phyloP scores from a whole-genome alignment of 768 basidiomycete species.

The Porphyrellus cyaneotinctus region DNA sequence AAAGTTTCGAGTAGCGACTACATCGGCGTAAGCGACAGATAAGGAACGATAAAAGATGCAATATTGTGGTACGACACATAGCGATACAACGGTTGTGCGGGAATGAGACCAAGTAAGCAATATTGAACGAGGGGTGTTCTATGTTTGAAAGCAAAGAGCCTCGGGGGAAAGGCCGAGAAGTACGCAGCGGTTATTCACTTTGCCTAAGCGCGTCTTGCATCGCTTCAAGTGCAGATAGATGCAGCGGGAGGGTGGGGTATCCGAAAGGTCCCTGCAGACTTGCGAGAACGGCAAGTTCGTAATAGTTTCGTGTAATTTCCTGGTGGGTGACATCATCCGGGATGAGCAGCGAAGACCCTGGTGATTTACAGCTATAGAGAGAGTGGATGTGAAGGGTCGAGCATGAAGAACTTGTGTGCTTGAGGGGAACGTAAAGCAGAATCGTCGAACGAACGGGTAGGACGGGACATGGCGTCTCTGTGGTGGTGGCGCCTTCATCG shows the following conservation, averaged over 20 bases:
- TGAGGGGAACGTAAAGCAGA: conserved; percentile 52
- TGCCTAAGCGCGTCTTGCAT: conserved; percentile 39
- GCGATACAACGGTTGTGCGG: conserved; percentile 28
- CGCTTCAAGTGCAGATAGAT: conserved; percentile 54
- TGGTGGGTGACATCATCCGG: conserved; percentile 33
- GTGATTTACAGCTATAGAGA: conserved; percentile 46
- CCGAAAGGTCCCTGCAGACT: conserved; percentile 39
- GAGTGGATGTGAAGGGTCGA: conserved; percentile 59
- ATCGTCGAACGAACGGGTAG: conserved; percentile 56
- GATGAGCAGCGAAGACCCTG: conserved; percentile 35
- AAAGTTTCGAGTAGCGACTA: conserved; percentile 14
- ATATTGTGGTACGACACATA: conserved; percentile 19
- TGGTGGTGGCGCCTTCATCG: conserved; percentile 17
- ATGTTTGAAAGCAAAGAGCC: conserved; percentile 2
- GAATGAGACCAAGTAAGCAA: conserved; percentile 9
- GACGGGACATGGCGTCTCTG: conserved; percentile 37
- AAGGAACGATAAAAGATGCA: conserved; percentile 25
- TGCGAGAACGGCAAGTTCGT: conserved; percentile 65
- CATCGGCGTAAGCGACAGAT: conserved; percentile 13
- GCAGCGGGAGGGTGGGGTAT: conserved; percentile 46
- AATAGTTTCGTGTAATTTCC: conserved; percentile 66
- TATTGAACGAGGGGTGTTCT: conserved; percentile 6
- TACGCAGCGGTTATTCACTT: conserved; percentile 11
- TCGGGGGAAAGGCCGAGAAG: not conserved
- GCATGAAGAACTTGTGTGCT: conserved; percentile 35